phyloP scores from a whole-genome alignment of 2,329 filamentous ascomycete species.

The Beauveria australis region DNA sequence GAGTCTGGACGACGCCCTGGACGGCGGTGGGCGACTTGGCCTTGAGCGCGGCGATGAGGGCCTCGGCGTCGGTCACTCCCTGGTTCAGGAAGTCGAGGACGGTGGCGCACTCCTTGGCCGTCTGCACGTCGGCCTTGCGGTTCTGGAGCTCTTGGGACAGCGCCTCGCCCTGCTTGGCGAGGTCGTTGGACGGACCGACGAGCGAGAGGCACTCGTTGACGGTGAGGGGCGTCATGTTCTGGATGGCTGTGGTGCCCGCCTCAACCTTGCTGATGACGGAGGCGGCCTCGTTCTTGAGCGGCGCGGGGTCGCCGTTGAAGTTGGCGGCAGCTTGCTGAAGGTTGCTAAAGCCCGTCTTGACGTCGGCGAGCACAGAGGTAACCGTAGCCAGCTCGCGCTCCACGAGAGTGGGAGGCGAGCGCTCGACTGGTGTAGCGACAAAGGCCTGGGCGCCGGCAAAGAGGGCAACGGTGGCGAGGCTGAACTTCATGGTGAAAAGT shows the following conservation, averaged over 20 bases:
- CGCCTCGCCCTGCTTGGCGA: constrained; percentile 7
- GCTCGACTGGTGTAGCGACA: constrained; percentile 8
- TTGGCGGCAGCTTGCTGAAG: constrained; percentile 4
- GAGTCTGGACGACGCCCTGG: neutral
- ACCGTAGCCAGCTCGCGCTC: constrained; percentile 12
- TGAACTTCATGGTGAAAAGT: constrained; percentile 10
- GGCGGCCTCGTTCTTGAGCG: constrained; percentile 4
- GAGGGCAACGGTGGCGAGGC: constrained; percentile 8
- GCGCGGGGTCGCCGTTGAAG: constrained; percentile 11
- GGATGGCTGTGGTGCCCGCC: constrained; percentile 8
- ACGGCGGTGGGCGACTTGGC: constrained; percentile 5
- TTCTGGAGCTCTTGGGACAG: constrained; percentile 8
- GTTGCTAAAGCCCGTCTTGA: constrained; percentile 10
- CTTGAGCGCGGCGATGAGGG: constrained; percentile 1
- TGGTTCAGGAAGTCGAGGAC: neutral
- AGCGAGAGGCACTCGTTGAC: constrained; percentile 10
- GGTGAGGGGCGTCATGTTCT: constrained; percentile 11
- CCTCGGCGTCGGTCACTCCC: neutral
- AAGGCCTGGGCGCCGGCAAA: constrained; percentile 8
- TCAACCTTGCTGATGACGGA: constrained; percentile 9
- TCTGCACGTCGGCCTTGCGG: constrained; percentile 2
- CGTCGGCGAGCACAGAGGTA: constrained; percentile 12
- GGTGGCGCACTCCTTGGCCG: constrained; percentile 9
- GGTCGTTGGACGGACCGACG: constrained; percentile 8
- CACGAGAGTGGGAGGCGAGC: constrained; percentile 5